Evolutionary conservation across 1,139 yeast genomes (phyloP).

Genomic region (Suzukiozyma palmioleophila): DNA sequence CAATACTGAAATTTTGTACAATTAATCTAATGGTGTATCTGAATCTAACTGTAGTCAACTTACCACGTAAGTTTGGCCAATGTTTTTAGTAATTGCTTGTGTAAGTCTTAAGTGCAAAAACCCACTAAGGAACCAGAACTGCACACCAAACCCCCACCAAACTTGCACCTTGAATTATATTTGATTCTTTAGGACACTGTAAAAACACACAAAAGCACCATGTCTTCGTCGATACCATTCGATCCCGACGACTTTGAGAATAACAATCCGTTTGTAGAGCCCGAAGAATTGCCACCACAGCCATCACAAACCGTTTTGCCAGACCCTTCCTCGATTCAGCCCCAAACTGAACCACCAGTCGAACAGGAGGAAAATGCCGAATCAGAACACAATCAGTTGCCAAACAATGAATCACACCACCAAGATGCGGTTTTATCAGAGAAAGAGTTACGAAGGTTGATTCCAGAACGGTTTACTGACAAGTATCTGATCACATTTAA

Average conservation of each 20-base stretch:
- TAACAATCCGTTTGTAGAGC: slow-evolving; percentile 57
- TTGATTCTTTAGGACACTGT: no score
- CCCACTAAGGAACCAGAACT: no score
- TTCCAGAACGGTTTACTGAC: slow-evolving; percentile 49
- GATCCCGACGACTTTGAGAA: slow-evolving; percentile 64
- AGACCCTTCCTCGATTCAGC: neutral
- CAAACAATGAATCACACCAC: neutral
- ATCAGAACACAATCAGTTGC: slow-evolving; percentile 3
- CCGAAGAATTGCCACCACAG: slow-evolving; percentile 10
- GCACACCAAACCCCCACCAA: no score
- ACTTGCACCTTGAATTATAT: no score
- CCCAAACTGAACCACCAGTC: neutral
- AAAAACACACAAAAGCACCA: slow-evolving; percentile 11
- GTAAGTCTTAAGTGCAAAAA: no score
- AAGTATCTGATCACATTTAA: slow-evolving; percentile 28
- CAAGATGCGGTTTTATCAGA: slow-evolving; percentile 22
- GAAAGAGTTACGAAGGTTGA: slow-evolving; percentile 36
- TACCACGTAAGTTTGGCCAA: no score
- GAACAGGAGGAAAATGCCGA: slow-evolving; percentile 6
- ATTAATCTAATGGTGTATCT: no score
- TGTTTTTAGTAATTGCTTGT: no score
- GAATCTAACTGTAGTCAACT: no score
- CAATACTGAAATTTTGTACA: no score
- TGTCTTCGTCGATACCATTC: slow-evolving; percentile 57
- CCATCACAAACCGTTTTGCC: neutral